phyloP scores from a whole-genome alignment of 1,284 basidiomycete genomes.

The Rhodotorula sp. region DNA sequence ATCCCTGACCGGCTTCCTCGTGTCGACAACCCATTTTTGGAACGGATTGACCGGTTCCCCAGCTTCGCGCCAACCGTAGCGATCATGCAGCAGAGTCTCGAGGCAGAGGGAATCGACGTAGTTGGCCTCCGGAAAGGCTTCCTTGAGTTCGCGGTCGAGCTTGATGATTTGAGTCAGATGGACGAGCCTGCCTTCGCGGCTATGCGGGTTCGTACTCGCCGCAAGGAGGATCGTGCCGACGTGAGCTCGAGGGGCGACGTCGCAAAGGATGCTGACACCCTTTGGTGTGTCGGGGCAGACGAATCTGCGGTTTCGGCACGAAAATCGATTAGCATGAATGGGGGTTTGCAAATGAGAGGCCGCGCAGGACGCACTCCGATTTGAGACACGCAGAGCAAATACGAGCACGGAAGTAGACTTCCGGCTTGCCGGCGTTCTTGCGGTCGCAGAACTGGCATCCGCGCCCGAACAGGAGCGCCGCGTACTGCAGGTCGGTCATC shows the following conservation, averaged over 20 bases:
- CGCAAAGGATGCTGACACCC: no score
- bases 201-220: background rate
- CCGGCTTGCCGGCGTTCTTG: constrained; percentile 24
- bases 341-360: background rate
- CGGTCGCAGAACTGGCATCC: constrained; percentile 20
- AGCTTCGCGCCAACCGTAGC: no score
- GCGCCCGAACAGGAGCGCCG: constrained; percentile 8
- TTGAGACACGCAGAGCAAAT: constrained; percentile 16
- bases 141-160: background rate
- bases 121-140: background rate
- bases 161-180: background rate
- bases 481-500: constrained; percentile 23
- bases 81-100: no score
- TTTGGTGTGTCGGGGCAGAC: no score
- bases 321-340: background rate
- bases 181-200: background rate
- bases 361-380: background rate
- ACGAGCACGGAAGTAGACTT: constrained; percentile 10
- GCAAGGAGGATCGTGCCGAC: no score
- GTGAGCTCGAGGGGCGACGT: no score
- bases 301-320: no score
- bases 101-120: background rate
- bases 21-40: background rate
- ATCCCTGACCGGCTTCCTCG: background rate
- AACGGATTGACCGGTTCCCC: background rate